Evolutionary conservation across 352 stramenopile species (phyloP), one percentile per base, ranked within the genome.

Genomic region (Thraustotheca clavata): DNA sequence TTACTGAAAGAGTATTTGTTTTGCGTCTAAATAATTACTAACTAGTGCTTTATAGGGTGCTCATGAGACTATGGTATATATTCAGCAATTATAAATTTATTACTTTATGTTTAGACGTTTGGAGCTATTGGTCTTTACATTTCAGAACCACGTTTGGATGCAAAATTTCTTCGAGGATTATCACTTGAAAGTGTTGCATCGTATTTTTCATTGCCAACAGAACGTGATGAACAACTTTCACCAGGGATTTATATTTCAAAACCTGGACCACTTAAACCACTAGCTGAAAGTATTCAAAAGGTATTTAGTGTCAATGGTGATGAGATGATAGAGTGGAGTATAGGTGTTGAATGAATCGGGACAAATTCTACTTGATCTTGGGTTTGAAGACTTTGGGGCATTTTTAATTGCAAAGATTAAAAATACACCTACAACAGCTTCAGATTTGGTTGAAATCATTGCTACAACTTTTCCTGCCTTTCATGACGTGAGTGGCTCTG

Each of bases 41-140:
- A 43, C 26, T 4, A 31, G 29, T 49, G 43, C 43, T 26, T 18
- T 27, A 24, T 62, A 84, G 77, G 83, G 83, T 36, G 79, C 83
- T 33, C 72, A 82, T 3, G 83, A 91, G 47, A 92, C 83, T 0
- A 92, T 92, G 67, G 83, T 90, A 65, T 48, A 70, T 20, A 18
- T 49, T 24, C 18, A 55, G n/a, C 14, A 46, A 35, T 14, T 3
- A 18, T 18, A 24, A 49, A 67, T n/a, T 24, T 7, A 18, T 29
- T 9, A n/a, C 68, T 27, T 14, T 18, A 32, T 50, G 7, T 8
- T 11, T 61, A 91, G 83, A 67, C 87, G 59, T 91, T 87, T 60
- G 83, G 83, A n/a, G 62, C 89, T n/a, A 75, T 91, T 40, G 83
- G 83, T 59, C 88, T 91, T 75, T 91, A 88, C 79, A 91, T 91